These are phyloP conservation scores for Scenedesmus sp. DNA, from an alignment of 163 green algal genomes.

Conservation along the genomic window DNA sequence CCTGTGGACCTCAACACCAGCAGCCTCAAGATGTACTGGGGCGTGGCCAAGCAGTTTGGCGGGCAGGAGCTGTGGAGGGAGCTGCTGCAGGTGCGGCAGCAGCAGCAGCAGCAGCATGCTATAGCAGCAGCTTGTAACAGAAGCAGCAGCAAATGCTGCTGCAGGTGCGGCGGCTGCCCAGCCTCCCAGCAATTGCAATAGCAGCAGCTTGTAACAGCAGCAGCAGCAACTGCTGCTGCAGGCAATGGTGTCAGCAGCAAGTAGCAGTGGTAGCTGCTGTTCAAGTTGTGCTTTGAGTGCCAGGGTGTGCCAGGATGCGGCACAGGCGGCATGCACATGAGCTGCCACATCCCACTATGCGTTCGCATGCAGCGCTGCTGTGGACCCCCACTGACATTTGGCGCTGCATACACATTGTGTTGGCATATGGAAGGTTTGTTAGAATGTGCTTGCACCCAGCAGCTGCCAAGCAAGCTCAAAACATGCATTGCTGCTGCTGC, in stretches of 20 bases:
- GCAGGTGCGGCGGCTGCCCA: background rate
- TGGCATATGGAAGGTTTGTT: background rate
- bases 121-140: background rate
- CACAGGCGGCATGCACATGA: background rate
- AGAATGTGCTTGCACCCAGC: background rate
- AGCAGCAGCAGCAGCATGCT: background rate
- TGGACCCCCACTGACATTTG: no score
- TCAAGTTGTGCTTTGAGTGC: background rate
- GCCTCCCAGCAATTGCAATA: background rate
- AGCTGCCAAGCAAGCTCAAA: background rate
- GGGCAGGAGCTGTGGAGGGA: conserved; percentile 66
- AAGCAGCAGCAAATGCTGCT: conserved; percentile 67
- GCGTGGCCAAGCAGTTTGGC: conserved; percentile 58
- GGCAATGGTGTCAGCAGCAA: no score
- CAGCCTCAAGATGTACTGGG: conserved; percentile 75
- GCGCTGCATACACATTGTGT: background rate
- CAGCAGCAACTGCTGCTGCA: background rate
- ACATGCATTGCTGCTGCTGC: background rate
- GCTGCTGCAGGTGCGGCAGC: conserved; percentile 52
- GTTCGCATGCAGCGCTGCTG: no score
- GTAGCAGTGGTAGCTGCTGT: background rate
- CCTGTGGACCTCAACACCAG: conserved; percentile 73
- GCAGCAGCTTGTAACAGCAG: background rate
- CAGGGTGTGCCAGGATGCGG: background rate
- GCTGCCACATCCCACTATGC: no score